Percentiles rank a stretch among this genome's conserved stretches.
These are phyloP conservation scores for Eragrostis tef DNA, from an alignment of 202 grass and related monocot species.

Conservation along the genomic window DNA sequence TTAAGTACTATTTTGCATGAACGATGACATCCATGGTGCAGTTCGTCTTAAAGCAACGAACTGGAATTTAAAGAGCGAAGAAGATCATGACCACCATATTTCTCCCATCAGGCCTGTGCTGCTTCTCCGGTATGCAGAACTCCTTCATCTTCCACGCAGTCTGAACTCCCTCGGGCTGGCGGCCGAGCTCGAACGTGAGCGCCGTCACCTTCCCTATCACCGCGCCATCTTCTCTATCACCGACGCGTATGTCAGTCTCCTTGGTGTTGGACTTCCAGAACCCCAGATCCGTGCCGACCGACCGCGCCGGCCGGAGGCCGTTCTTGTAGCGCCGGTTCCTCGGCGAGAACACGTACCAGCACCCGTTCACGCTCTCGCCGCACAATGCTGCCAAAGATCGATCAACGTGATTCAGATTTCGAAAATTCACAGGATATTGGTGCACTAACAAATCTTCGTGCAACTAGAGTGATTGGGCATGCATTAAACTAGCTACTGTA, in stretches of 20 bases:
- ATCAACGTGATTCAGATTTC: not conserved
- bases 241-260: rapidly evolving
- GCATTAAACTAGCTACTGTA: too few relatives aligned
- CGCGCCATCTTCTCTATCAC: not conserved
- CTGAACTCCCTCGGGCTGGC: not conserved
- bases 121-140: constrained; percentile 33
- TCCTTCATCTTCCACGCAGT: constrained; percentile 54
- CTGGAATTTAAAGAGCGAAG: not conserved
- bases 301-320: not conserved
- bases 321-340: not conserved
- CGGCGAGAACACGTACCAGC: constrained; percentile 51
- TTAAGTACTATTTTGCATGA: too few relatives aligned
- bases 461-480: too few relatives aligned
- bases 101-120: not conserved
- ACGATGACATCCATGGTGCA: not conserved
- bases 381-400: constrained; percentile 3
- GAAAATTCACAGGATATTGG: not conserved
- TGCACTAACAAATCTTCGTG: too few relatives aligned
- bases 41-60: not conserved
- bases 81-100: not conserved
- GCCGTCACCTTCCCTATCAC: constrained; percentile 26
- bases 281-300: not conserved
- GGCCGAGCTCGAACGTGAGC: constrained; percentile 26
- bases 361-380: not conserved
- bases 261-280: constrained; percentile 47